These are phyloP conservation scores for Penicillium sp. DNA, from an alignment of 2,329 filamentous ascomycete genomes.

Conservation along the genomic window DNA sequence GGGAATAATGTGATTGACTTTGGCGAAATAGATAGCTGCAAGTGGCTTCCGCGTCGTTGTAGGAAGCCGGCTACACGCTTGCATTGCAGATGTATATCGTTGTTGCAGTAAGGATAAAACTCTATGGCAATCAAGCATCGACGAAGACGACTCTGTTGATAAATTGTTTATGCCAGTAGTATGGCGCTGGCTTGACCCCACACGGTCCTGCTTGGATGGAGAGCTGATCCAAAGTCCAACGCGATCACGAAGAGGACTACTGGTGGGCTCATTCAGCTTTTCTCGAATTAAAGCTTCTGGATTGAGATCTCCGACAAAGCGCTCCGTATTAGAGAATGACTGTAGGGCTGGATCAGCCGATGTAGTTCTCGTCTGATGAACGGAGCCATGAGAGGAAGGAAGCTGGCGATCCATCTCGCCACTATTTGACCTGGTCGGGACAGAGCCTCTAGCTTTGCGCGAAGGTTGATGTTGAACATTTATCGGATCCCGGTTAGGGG, in stretches of 20 bases:
- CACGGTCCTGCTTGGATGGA: conserved; percentile 11
- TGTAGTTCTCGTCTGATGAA: conserved; percentile 2
- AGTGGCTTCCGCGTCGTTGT: conserved; percentile 32
- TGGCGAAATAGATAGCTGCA: conserved; percentile 37
- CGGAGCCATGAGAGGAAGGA: background rate
- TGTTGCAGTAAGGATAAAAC: conserved; percentile 23
- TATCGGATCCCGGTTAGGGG: conserved; percentile 10
- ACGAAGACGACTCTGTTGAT: conserved; percentile 1
- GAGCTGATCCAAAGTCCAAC: conserved; percentile 37
- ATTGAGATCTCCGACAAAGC: conserved; percentile 43
- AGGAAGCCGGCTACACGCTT: conserved; percentile 33
- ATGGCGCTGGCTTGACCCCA: conserved; percentile 5
- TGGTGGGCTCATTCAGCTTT: conserved; percentile 24
- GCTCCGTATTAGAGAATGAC: conserved; percentile 22
- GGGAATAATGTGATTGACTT: conserved; percentile 40
- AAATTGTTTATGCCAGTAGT: background rate
- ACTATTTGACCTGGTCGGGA: background rate
- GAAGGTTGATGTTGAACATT: conserved; percentile 4
- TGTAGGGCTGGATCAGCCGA: conserved; percentile 9
- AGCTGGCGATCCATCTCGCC: conserved; percentile 1
- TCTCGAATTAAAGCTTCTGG: conserved; percentile 42
- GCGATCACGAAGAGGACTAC: conserved; percentile 28
- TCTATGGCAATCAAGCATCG: conserved; percentile 6
- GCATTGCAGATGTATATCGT: conserved; percentile 25
- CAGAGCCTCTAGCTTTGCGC: background rate